A percentile compares a stretch with the other conserved stretches of the same genome.
These are phyloP conservation scores for Aspergillus alliaceus DNA, from an alignment of 2,329 filamentous ascomycete species.

Conservation along the genomic window DNA sequence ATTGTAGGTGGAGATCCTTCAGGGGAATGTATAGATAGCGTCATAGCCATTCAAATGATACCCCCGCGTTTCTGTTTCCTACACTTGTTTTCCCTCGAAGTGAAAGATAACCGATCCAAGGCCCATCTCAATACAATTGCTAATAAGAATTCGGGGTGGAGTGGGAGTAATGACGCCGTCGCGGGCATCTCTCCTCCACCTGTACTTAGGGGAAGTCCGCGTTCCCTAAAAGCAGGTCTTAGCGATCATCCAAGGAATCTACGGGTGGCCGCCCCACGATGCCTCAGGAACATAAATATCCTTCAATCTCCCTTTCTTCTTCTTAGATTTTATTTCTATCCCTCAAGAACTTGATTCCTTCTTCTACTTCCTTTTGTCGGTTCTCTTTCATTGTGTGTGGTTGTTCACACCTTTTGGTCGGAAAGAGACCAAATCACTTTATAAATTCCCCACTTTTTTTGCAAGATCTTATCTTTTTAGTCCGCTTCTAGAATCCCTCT, in stretches of 20 bases:
- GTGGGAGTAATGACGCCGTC: constrained; percentile 25
- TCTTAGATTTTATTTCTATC: constrained; percentile 2
- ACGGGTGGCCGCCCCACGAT: constrained; percentile 10
- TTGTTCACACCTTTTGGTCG: background rate
- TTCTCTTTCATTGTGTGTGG: background rate
- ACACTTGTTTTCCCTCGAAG: too few species aligned
- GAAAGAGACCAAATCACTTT: background rate
- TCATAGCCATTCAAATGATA: constrained; percentile 7
- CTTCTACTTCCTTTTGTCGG: background rate
- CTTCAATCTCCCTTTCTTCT: constrained; percentile 1
- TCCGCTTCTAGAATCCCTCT: constrained; percentile 5
- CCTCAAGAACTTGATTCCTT: background rate
- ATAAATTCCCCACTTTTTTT: too few species aligned
- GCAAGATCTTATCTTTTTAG: constrained; percentile 5
- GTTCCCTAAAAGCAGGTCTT: constrained; percentile 51
- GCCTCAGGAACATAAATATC: constrained; percentile 2
- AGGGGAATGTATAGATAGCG: constrained; percentile 2
- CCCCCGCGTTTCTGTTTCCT: background rate
- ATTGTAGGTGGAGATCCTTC: too few species aligned
- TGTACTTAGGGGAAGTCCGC: constrained; percentile 50
- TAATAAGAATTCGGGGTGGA: constrained; percentile 26
- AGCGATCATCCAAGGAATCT: constrained; percentile 32
- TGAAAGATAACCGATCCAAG: too few species aligned
- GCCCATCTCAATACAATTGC: too few species aligned
- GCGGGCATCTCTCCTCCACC: constrained; percentile 43